Percentiles rank a stretch among this genome's conserved stretches.
These are phyloP conservation scores for Cardamine chenopodiifolia DNA, from an alignment of 345 rosid species.

Conservation along the genomic window DNA sequence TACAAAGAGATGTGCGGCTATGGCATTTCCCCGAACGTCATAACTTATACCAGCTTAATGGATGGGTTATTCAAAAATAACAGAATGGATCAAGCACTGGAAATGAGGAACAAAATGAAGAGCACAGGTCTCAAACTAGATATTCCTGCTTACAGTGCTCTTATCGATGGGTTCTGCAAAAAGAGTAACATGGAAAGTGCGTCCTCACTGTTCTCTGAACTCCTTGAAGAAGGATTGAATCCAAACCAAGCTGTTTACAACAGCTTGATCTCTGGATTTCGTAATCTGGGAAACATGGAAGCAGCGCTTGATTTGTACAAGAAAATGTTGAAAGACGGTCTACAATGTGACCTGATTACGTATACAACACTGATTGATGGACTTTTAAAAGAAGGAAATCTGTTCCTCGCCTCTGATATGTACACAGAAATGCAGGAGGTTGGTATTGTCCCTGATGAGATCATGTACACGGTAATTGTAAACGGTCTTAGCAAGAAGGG, in stretches of 20 bases:
- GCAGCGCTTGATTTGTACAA: conserved; percentile 60
- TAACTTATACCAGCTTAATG: conserved; percentile 72
- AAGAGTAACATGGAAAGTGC: conserved; percentile 67
- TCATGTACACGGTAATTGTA: conserved; percentile 55
- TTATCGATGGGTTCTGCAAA: conserved; percentile 65
- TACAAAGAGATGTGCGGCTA: conserved; percentile 59
- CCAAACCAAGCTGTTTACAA: conserved; percentile 60
- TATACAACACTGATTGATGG: conserved; percentile 81
- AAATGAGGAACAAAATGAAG: conserved; percentile 49
- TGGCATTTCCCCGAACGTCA: conserved; percentile 61
- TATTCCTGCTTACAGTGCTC: conserved; percentile 50
- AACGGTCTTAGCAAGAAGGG: conserved; percentile 63
- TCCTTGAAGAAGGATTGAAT: conserved; percentile 60
- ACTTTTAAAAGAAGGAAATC: conserved; percentile 59
- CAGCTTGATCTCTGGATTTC: conserved; percentile 71
- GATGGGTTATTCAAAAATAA: conserved; percentile 44
- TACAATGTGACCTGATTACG: conserved; percentile 54
- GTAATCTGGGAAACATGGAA: conserved; percentile 61
- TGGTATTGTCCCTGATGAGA: conserved; percentile 62
- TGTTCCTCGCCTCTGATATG: conserved; percentile 60
- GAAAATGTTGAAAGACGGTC: conserved; percentile 65
- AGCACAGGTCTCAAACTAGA: conserved; percentile 60
- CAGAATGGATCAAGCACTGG: conserved; percentile 41
- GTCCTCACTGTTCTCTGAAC: conserved; percentile 56
- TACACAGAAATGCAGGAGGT: conserved; percentile 65